Evolutionary conservation across 129 eudicot species (phyloP), one percentile per base, ranked within the genome.

Genomic region (Helichrysum umbraculigerum): DNA sequence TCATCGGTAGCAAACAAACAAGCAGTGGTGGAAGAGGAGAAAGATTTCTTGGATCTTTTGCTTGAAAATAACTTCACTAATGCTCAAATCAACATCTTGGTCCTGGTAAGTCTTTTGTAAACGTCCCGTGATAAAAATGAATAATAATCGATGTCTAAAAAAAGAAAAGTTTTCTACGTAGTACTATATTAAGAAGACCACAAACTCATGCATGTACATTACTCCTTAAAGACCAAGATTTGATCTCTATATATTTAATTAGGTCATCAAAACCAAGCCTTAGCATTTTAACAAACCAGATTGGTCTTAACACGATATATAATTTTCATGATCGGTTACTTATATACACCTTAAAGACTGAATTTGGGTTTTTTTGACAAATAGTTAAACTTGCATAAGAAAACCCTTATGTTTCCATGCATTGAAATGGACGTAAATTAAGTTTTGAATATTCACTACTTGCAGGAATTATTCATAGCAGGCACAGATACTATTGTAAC

Each of bases 21-120:
- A 41, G 47, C 10, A 12, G 10, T 52, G 12, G 22, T 12, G 0
- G 41, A 60, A 1, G 70, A 25, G 37, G 71, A 76, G 5, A 66
- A 68, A 21, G 83, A 81, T 74, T 80, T 86, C 66, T 71, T 83
- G 79, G 83, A 86, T 74, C 79, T 22, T 8, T 35, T 86, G 83
- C 72, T 86, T 8, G 75, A 76, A 25, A 56, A 73, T 74, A 82
- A 82, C 62, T 83, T 80, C 39, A 73, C 75, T 3, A 77, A 83
- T 47, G 37, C 44, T 29, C 86, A 86, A 39, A 86, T 86, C 25
- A 74, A 71, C 35, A 41, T 61, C 29, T 77, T 83, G 77, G 76
- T 68, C 82, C 47, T 83, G 73, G 87, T 80, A 73, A 56, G 76
- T 32, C 63, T 2, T 54, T 57, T 1, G 63, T 56, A 56, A 54